Evolutionary conservation across 2,329 filamentous ascomycete genomes (phyloP).

Genomic region (Chlorencoelia australis): DNA sequence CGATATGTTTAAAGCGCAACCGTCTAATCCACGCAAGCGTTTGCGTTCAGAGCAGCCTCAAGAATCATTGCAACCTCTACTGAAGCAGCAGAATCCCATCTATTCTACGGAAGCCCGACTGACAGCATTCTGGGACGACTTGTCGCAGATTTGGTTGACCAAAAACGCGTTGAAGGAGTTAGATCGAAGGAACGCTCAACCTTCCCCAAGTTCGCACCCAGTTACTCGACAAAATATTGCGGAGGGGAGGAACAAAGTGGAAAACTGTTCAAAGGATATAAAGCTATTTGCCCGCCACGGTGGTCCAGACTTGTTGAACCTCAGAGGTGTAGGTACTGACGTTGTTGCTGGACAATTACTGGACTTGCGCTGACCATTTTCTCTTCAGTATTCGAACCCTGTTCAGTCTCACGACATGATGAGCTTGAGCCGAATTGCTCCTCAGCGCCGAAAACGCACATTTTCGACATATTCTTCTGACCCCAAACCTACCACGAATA

Average conservation of each 20-base stretch:
- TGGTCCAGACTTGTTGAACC: too few relatives aligned
- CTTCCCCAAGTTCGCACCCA: neutral
- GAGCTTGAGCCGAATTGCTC: neutral
- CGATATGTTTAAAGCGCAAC: neutral
- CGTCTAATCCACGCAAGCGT: neutral
- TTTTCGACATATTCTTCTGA: neutral
- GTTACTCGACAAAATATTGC: slow-evolving; percentile 4
- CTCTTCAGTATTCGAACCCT: neutral
- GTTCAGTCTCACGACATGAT: neutral
- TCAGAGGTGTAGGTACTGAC: slow-evolving; percentile 4
- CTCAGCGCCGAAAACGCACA: neutral
- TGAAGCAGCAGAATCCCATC: neutral
- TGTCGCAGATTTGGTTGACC: slow-evolving; percentile 6
- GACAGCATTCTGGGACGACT: slow-evolving; percentile 3
- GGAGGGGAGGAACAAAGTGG: slow-evolving; percentile 3
- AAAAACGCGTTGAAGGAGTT: slow-evolving; percentile 4
- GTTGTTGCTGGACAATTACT: slow-evolving; percentile 4
- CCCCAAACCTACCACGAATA: neutral
- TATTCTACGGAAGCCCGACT: neutral
- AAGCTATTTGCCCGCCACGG: too few relatives aligned
- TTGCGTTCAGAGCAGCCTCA: neutral
- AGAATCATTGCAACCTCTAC: neutral
- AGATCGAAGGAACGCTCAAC: slow-evolving; percentile 3
- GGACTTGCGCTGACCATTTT: neutral
- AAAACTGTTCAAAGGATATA: slow-evolving; percentile 4